These are phyloP conservation scores for Funneliformis mosseae DNA, from an alignment of 192 early-diverging fungal species.

Conservation along the genomic window DNA sequence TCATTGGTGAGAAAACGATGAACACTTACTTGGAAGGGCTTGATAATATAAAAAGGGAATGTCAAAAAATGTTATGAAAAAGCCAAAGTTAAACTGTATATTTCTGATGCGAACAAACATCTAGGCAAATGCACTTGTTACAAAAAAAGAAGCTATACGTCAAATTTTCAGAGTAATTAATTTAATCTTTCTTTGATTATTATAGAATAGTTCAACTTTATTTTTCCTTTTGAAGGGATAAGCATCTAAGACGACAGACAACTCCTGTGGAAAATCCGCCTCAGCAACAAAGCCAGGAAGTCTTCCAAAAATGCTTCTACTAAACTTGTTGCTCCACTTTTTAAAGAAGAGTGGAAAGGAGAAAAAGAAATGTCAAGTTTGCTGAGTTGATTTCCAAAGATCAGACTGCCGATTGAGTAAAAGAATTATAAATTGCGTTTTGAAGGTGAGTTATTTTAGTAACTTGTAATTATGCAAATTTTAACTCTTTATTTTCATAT, in stretches of 20 bases:
- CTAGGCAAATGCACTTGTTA: slow-evolving; percentile 2
- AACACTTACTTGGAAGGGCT: slow-evolving; percentile 76
- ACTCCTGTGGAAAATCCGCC: slow-evolving; percentile 37
- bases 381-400: slow-evolving; percentile 62
- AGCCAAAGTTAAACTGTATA: slow-evolving; percentile 78
- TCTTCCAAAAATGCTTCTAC: slow-evolving; percentile 28
- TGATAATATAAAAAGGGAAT: slow-evolving; percentile 89
- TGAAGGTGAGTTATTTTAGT: slow-evolving; percentile 51
- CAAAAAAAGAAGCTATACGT: slow-evolving; percentile 10
- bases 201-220: neutral
- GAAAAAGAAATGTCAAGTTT: slow-evolving; percentile 60
- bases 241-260: slow-evolving; percentile 36
- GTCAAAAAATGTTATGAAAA: slow-evolving; percentile 86
- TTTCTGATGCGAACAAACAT: slow-evolving; percentile 49
- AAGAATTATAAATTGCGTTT: slow-evolving; percentile 88
- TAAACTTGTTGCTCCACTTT: slow-evolving; percentile 39
- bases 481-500: neutral
- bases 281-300: slow-evolving; percentile 27
- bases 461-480: neutral
- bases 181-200: neutral
- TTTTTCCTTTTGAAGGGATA: slow-evolving; percentile 15
- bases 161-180: neutral
- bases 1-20: slow-evolving; percentile 80
- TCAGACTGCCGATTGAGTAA: slow-evolving; percentile 60
- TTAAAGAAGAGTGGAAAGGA: slow-evolving; percentile 42